Percentiles rank a stretch among this genome's conserved stretches.
phyloP scores from a whole-genome alignment of 2,329 filamentous ascomycete genomes.

The Coniochaeta sp. region DNA sequence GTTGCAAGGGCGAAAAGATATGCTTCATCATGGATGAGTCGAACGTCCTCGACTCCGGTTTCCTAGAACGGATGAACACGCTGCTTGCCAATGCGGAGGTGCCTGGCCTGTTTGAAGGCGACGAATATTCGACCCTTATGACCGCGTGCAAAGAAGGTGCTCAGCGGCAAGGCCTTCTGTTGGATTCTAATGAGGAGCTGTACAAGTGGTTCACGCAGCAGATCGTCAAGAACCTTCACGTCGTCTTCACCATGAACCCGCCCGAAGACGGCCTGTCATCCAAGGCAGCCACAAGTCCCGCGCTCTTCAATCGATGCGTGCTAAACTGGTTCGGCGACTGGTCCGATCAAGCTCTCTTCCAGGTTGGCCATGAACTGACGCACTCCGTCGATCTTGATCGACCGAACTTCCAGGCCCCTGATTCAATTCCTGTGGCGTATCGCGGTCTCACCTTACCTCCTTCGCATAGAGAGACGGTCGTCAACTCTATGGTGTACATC shows the following conservation, averaged over 20 bases:
- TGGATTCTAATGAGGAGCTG: slow-evolving; percentile 97
- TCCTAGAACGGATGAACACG: slow-evolving; percentile 99
- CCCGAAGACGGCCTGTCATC: slow-evolving; percentile 91
- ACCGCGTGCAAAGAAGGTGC: slow-evolving; percentile 98
- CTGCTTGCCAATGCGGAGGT: slow-evolving; percentile 98
- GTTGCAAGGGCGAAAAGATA: slow-evolving; percentile 98
- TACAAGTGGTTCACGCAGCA: slow-evolving; percentile 99
- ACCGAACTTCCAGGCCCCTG: slow-evolving; percentile 74
- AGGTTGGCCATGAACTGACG: slow-evolving; percentile 91
- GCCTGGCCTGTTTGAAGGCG: slow-evolving; percentile 96
- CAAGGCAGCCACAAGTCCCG: slow-evolving; percentile 94
- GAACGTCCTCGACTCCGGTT: slow-evolving; percentile 96
- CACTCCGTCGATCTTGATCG: slow-evolving; percentile 94
- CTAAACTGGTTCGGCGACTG: slow-evolving; percentile 99
- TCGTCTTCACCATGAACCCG: slow-evolving; percentile 99
- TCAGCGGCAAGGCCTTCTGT: slow-evolving; percentile 85
- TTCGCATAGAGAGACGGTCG: slow-evolving; percentile 81
- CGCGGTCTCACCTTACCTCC: slow-evolving; percentile 77
- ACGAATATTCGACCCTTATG: slow-evolving; percentile 97
- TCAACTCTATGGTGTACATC: slow-evolving; percentile 99
- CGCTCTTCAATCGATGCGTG: slow-evolving; percentile 98
- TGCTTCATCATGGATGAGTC: slow-evolving; percentile 99
- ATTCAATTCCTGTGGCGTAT: slow-evolving; percentile 90
- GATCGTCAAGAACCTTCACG: slow-evolving; percentile 97
- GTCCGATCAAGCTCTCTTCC: slow-evolving; percentile 98